Percentiles rank a stretch among this genome's conserved stretches.
Evolutionary conservation across 306 rosid genomes (phyloP).

Genomic region (Hylodesmum podocarpum): DNA sequence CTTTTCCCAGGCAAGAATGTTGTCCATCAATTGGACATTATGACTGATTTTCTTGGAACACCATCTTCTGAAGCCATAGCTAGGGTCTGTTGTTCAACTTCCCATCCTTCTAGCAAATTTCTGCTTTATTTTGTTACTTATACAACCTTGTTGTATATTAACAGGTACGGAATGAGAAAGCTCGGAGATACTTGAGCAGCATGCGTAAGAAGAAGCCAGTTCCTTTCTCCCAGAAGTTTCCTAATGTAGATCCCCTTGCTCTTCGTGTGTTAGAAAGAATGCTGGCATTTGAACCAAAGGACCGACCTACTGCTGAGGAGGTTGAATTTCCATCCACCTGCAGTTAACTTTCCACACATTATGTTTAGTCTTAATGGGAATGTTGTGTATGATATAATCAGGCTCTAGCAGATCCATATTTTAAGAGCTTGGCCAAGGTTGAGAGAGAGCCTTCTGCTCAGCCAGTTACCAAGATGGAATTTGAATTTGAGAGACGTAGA

Average conservation of each 20-base stretch:
- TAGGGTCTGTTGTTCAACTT: constrained; percentile 52
- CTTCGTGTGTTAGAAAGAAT: constrained; percentile 82
- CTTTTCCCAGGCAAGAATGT: constrained; percentile 93
- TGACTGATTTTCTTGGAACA: constrained; percentile 75
- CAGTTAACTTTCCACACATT: neutral
- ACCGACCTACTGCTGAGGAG: constrained; percentile 90
- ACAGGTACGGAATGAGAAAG: constrained; percentile 85
- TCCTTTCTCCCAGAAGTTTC: constrained; percentile 84
- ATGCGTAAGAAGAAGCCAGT: constrained; percentile 80
- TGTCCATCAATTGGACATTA: constrained; percentile 49
- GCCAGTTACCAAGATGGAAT: constrained; percentile 92
- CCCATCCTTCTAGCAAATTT: neutral
- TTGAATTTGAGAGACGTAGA: constrained; percentile 46
- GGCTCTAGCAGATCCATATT: constrained; percentile 89
- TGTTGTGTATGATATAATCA: constrained; percentile 26
- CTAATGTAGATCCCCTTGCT: constrained; percentile 81
- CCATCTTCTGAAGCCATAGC: constrained; percentile 81
- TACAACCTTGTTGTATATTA: neutral
- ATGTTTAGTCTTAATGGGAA: constrained; percentile 5
- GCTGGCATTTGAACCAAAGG: constrained; percentile 91
- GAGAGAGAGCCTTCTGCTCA: constrained; percentile 91
- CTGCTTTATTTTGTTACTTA: neutral
- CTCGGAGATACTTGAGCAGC: constrained; percentile 84
- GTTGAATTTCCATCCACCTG: constrained; percentile 38
- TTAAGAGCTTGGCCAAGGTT: constrained; percentile 87